Evolutionary conservation across 106 monocot species (phyloP), one percentile per base, ranked within the genome.

Genomic region (Dioscorea alata): DNA sequence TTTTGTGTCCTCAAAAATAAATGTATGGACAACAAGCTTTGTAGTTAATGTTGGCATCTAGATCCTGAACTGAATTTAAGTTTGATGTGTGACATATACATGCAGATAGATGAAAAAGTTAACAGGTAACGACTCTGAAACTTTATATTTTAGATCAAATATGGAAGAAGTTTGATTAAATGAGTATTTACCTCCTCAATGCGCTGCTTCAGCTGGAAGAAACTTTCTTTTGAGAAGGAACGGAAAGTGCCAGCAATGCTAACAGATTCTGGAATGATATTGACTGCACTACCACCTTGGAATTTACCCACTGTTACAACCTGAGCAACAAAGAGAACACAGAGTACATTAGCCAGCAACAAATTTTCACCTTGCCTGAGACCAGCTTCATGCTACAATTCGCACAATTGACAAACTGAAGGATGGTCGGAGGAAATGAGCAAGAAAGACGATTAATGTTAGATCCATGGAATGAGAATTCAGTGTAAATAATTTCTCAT

Each of bases 181-280:
- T 42, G 10, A 42, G 42, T 4, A 20, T 57, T 24, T 15, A 83
- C 86, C 90, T 95, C 85, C 60, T 95, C 83, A 64, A 95, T 95
- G 61, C 94, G 76, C 23, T 69, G 72, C 12, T 78, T 56, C 15
- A 95, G 81, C 5, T 72, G 78, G 50, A 83, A 73, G 64, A 91
- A 85, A 73, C 85, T 94, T 16, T 71, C 17, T 33, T 85, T 86
- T 23, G 83, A 81, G 66, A 95, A 85, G 59, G 85, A 82, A 60
- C 94, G 70, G 70, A 95, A 95, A 25, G 94, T 95, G 31, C 94
- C 94, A 22, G 79, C 83, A 50, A 95, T 59, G 23, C 64, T 68
- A 32, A 78, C 79, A 8, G 62, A 72, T 23, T 88, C 83, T 13
- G 85, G 85, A 4, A 83, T 61, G 49, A 22, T 0, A 48, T 72